Base-by-base conservation (phyloP, 805 yeast species). In the Candida cerambycidarum region DNA sequence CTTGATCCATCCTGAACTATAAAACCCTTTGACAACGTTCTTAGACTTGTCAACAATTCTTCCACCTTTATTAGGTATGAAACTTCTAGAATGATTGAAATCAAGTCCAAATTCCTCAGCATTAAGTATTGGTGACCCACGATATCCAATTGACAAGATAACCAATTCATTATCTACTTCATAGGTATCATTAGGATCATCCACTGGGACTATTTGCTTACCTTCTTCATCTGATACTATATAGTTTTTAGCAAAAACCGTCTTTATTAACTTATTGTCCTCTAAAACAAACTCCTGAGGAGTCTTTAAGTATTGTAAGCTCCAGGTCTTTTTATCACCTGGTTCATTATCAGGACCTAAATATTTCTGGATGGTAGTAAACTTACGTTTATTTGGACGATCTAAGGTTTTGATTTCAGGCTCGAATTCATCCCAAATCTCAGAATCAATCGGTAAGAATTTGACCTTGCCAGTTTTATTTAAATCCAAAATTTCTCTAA, bases 1-100 rank as follows among this genome's bases (percentile, higher is more conserved):
- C 43, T 85, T 80, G 36, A 89, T 82, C 99, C 99, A 93, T 0
- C 99, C 99, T 7, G 89, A 70, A 2, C 86, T 82, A 53, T 89
- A 92, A 45, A 88, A 65, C 0, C 88, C 84, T 2, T 56, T 56
- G 57, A 65, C 21, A 7, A 51, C 42, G 47, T 51, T 32, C 6
- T 54, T 43, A 3, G 60, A 39, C 5, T 46, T 31, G 12, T 36
- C 28, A 2, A 39, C 33, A 6, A 68, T 45, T 30, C 74, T 59
- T 4, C 75, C 75, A 12, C 56, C 61, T 28, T 62, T 56, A 45
- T 69, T 67, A 13, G 53, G 47, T 5, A 71, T 46, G 31, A 57
- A 53, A 44, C 69, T 66, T 17, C 39, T 42, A 9, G 37, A 37
- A 3, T 30, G 36, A 23, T 63, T 61, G 40, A 64, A 70, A 24